Percentiles rank a stretch among this genome's conserved stretches.
These are phyloP conservation scores for Phytophthora capsici DNA, from an alignment of 352 stramenopile genomes.

Conservation along the genomic window DNA sequence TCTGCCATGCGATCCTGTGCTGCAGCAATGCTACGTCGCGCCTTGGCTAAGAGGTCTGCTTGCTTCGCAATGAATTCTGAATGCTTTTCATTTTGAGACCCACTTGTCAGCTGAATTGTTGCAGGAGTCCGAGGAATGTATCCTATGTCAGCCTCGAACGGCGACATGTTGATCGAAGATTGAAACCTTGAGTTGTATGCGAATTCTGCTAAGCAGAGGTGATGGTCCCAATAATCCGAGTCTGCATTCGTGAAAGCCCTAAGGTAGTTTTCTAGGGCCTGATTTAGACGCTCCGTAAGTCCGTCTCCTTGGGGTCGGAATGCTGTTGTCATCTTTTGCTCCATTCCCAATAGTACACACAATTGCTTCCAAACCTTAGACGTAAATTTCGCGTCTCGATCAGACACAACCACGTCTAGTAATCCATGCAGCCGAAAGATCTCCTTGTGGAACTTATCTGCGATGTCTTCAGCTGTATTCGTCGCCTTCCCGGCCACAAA, in stretches of 20 bases:
- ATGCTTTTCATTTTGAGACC: too few relatives aligned
- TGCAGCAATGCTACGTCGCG: not conserved
- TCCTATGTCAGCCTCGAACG: slow-evolving; percentile 24
- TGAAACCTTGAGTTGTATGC: slow-evolving; percentile 14
- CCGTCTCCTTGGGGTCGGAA: slow-evolving; percentile 16
- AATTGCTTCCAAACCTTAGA: slow-evolving; percentile 13
- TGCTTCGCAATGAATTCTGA: not conserved
- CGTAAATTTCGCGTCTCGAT: slow-evolving; percentile 17
- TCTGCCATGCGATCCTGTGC: not conserved
- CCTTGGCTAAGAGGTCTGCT: not conserved
- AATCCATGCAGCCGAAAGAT: slow-evolving; percentile 12
- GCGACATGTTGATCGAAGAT: slow-evolving; percentile 21
- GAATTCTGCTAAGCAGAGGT: slow-evolving; percentile 18
- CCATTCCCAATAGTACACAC: not conserved
- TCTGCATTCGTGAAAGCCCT: slow-evolving; percentile 2
- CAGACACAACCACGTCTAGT: slow-evolving; percentile 22
- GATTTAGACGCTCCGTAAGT: slow-evolving; percentile 5
- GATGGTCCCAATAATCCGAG: slow-evolving; percentile 13
- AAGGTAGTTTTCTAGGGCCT: slow-evolving; percentile 17
- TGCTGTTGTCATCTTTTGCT: slow-evolving; percentile 19
- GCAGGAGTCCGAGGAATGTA: slow-evolving; percentile 13
- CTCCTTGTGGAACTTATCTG: slow-evolving; percentile 18
- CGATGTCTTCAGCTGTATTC: slow-evolving; percentile 11
- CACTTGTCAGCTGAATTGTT: not conserved
- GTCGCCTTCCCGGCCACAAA: slow-evolving; percentile 8